A percentile compares a stretch with the other conserved stretches of the same genome.
phyloP scores from a whole-genome alignment of 805 yeast genomes.

The Pichia pseudocactophila region DNA sequence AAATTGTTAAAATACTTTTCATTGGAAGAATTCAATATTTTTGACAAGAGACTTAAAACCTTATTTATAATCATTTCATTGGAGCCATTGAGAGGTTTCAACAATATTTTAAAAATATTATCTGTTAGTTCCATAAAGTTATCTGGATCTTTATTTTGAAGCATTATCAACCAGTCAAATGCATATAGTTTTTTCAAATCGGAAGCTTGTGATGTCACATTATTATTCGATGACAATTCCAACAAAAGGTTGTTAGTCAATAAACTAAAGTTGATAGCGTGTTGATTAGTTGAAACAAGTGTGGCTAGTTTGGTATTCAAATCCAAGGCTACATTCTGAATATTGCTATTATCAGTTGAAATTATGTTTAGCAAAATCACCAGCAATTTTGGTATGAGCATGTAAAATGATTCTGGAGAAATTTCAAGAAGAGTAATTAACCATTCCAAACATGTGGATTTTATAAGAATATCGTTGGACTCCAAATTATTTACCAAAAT shows the following conservation, averaged over 20 bases:
- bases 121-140: constrained; percentile 47
- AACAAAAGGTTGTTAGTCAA: constrained; percentile 64
- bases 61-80: constrained; percentile 71
- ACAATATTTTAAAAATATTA: constrained; percentile 64
- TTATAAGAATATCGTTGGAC: constrained; percentile 66
- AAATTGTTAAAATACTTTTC: constrained; percentile 71
- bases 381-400: constrained; percentile 66
- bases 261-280: constrained; percentile 39
- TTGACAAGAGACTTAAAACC: constrained; percentile 63
- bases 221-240: constrained; percentile 48
- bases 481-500: constrained; percentile 76
- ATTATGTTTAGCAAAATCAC: constrained; percentile 57
- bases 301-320: constrained; percentile 52
- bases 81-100: constrained; percentile 61
- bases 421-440: constrained; percentile 60
- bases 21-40: constrained; percentile 60
- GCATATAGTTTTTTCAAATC: constrained; percentile 67
- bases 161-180: constrained; percentile 80
- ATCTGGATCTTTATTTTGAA: constrained; percentile 61
- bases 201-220: background rate
- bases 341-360: constrained; percentile 41
- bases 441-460: constrained; percentile 77
- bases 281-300: constrained; percentile 31
- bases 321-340: constrained; percentile 44
- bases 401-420: constrained; percentile 67